These are phyloP conservation scores for Arctium lappa DNA, from an alignment of 129 eudicot genomes.

Conservation along the genomic window DNA sequence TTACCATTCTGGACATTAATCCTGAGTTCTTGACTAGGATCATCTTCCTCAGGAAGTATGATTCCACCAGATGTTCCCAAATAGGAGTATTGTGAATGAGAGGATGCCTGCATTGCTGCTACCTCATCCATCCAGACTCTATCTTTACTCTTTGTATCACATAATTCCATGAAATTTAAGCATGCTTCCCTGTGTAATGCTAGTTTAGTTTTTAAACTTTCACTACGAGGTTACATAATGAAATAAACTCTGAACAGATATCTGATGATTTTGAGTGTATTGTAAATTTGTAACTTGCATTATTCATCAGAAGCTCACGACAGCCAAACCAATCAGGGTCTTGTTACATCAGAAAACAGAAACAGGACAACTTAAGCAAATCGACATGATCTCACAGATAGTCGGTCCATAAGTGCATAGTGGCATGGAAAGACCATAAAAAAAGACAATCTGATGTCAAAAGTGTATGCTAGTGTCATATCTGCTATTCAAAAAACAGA, in stretches of 20 bases:
- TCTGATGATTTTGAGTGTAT: neutral
- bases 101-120: conserved; percentile 71
- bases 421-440: neutral
- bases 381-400: neutral
- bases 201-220: neutral
- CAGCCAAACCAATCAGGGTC: neutral
- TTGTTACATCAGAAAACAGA: neutral
- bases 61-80: conserved; percentile 43
- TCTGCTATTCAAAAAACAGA: neutral
- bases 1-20: conserved; percentile 32
- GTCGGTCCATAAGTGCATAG: neutral
- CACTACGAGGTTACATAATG: neutral
- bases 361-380: neutral
- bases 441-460: neutral
- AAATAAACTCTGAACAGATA: neutral
- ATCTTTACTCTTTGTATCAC: conserved; percentile 65
- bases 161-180: conserved; percentile 57
- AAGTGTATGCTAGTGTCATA: neutral
- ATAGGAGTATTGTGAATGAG: conserved; percentile 44
- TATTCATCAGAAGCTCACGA: neutral
- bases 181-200: conserved; percentile 73
- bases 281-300: neutral
- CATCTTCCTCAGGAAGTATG: conserved; percentile 45
- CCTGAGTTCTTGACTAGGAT: conserved; percentile 30
- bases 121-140: conserved; percentile 70